phyloP scores from a whole-genome alignment of 192 early-diverging fungal species.

The Coemansia erecta region DNA sequence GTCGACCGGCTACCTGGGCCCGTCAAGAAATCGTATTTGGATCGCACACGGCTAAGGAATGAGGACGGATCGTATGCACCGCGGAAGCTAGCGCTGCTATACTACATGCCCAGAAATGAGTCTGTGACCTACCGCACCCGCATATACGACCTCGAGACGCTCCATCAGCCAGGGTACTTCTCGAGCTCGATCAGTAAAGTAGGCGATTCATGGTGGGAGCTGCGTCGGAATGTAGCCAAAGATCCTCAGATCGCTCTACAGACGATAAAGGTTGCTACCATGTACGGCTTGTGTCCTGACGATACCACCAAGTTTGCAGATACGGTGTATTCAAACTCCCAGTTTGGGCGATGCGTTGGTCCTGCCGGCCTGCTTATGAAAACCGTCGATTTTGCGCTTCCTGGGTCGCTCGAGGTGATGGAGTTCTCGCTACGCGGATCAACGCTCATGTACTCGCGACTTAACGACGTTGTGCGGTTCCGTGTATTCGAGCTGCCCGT shows the following conservation, averaged over 20 bases:
- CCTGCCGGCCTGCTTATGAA: constrained; percentile 21
- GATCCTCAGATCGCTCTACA: constrained; percentile 17
- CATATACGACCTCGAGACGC: constrained; percentile 43
- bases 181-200: constrained; percentile 8
- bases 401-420: constrained; percentile 39
- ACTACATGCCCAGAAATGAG: constrained; percentile 37
- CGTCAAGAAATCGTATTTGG: constrained; percentile 31
- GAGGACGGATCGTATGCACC: constrained; percentile 31
- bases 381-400: constrained; percentile 21
- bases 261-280: constrained; percentile 13
- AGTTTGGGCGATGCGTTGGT: constrained; percentile 37
- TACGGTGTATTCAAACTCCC: constrained; percentile 22
- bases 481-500: constrained; percentile 30
- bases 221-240: not conserved
- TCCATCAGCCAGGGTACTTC: constrained; percentile 16
- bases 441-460: constrained; percentile 46
- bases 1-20: constrained; percentile 46
- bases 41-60: constrained; percentile 41
- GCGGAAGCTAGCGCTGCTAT: constrained; percentile 40
- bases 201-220: constrained; percentile 26
- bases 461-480: constrained; percentile 51
- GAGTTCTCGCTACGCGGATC: constrained; percentile 49
- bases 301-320: constrained; percentile 29
- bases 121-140: constrained; percentile 28
- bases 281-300: constrained; percentile 27